phyloP scores from a whole-genome alignment of 768 basidiomycete genomes.

The Thelephora aurantiotincta region DNA sequence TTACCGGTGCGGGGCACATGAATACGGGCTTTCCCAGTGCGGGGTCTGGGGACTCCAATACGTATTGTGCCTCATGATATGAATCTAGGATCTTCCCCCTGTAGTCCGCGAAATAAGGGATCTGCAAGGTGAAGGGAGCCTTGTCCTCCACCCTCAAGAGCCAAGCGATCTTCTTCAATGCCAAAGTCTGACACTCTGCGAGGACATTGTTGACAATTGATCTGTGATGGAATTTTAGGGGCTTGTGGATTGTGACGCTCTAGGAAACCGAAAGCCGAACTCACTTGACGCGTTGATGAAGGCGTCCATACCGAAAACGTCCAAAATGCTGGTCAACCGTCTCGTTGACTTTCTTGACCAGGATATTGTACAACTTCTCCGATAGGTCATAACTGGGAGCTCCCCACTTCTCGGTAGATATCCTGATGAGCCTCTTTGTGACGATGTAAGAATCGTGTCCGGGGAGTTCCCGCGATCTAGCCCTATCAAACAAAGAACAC shows the following conservation, averaged over 20 bases:
- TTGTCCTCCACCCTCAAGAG: constrained; percentile 6
- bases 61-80: too few species aligned
- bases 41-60: too few species aligned
- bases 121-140: constrained; percentile 8
- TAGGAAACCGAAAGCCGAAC: background rate
- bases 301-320: constrained; percentile 8
- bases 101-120: constrained; percentile 13
- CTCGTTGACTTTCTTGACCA: constrained; percentile 3
- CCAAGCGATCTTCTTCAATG: constrained; percentile 1
- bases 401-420: constrained; percentile 5
- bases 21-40: constrained; percentile 6
- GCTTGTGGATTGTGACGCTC: background rate
- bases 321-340: constrained; percentile 9
- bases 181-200: background rate
- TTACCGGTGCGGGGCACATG: too few species aligned
- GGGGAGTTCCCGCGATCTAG: constrained; percentile 53
- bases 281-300: constrained; percentile 8
- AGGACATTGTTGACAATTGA: constrained; percentile 3
- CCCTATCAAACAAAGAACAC: constrained; percentile 22
- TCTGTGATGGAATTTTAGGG: background rate
- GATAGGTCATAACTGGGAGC: constrained; percentile 9
- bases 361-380: constrained; percentile 2
- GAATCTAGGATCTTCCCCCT: constrained; percentile 17
- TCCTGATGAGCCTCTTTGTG: constrained; percentile 9
- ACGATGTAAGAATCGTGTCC: constrained; percentile 40